Base-by-base conservation (phyloP, 495 filamentous ascomycete species). In the Lasiosphaeriaceae sp. region DNA sequence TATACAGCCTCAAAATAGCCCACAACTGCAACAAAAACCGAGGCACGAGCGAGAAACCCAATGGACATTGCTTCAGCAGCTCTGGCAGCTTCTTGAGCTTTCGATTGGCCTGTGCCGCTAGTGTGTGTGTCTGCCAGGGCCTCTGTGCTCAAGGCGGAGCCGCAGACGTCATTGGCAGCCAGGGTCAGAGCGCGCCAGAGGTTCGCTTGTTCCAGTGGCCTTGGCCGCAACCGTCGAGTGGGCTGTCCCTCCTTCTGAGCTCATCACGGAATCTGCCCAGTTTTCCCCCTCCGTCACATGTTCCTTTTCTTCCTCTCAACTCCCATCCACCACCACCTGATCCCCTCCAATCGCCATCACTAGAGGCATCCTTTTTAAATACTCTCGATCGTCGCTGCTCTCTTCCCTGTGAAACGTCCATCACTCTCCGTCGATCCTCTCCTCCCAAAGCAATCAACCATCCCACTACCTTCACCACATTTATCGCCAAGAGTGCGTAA, bases 161-260 rank as follows among this genome's bases (percentile, higher is more conserved):
- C 63, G 55, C 59, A 60, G 58, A 70, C 65, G 67, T 70, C 67
- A 70, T 68, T 55, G 55, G 37, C 23, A 53, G 53, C 60, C 35
- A 39, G 63, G 63, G 60, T 34, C 39, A 43, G 34, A 37, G 34
- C 9, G 20, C 44, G 31, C 24, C 19, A 53, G 20, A 19, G 23
- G 26, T 35, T 23, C 48, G 16, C n/a, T 16, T 20, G 47, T 20
- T n/a, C 23, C 20, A 47, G 20, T 14, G 45, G 23, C 45, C 45
- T 50, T 49, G 44, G 58, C 52, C 55, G 58, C 39, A 55, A 52
- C 52, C 58, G 52, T 49, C 22, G 9, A 44, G 12, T 41, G 14
- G n/a, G 37, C 26, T 31, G 26, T 31, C 26, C 26, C 26, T 31
- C 26, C 26, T 37, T 44, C 48, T 53, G 58, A 52, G 48, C 41